Conservation (phyloP, 768 basidiomycete species). For the Lactifluus piperatus region DNA sequence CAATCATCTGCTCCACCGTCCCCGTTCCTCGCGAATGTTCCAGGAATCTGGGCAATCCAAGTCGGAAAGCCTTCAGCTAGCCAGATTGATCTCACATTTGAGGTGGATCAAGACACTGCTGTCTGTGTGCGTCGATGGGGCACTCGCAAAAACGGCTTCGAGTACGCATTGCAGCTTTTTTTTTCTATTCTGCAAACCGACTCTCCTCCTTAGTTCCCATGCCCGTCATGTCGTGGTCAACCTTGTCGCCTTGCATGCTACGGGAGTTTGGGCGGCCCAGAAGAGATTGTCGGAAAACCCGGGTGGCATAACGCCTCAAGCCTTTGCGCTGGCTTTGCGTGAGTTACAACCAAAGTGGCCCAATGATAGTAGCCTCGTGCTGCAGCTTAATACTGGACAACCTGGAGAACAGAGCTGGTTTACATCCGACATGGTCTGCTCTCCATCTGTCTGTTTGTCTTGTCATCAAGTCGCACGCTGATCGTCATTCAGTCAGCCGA, state of each 20-base stretch:
- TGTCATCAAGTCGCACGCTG: neutral
- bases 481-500: neutral
- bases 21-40: neutral
- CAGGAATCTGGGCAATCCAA: conserved; percentile 15
- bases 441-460: too few species aligned
- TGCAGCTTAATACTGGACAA: conserved; percentile 9
- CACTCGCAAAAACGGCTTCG: conserved; percentile 1
- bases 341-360: conserved; percentile 14
- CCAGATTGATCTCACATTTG: conserved; percentile 4
- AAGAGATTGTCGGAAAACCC: neutral
- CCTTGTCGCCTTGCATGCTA: conserved; percentile 6
- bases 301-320: conserved; percentile 4
- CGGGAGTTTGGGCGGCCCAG: conserved; percentile 4
- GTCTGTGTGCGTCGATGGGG: conserved; percentile 13
- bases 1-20: neutral
- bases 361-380: conserved; percentile 4
- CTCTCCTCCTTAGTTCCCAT: neutral
- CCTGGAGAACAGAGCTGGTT: conserved; percentile 11
- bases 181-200: neutral
- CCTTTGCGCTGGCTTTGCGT: conserved; percentile 10
- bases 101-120: conserved; percentile 10
- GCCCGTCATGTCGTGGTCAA: conserved; percentile 12
- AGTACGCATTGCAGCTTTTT: conserved; percentile 3
- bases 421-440: conserved; percentile 11
- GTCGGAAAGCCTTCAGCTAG: conserved; percentile 10